These are phyloP conservation scores for Saturnispora ahearnii DNA, from an alignment of 805 yeast genomes.

Conservation along the genomic window DNA sequence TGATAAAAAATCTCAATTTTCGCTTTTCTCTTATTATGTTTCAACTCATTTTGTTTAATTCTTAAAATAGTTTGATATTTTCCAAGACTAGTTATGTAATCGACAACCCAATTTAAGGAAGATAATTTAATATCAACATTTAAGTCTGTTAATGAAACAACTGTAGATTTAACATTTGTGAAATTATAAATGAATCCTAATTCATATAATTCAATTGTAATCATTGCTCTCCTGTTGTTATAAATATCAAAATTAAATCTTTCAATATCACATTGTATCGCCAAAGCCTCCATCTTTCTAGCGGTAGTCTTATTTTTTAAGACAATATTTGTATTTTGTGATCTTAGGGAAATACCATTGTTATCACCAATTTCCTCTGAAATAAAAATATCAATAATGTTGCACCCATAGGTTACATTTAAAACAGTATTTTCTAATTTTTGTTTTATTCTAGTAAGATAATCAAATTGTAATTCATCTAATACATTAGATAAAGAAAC, in stretches of 20 bases:
- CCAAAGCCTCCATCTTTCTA: constrained; percentile 33
- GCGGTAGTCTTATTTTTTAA: constrained; percentile 23
- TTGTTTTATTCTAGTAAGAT: constrained; percentile 28
- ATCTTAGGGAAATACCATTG: constrained; percentile 3
- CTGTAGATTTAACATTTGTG: neutral
- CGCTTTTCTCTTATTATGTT: constrained; percentile 15
- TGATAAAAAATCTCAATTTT: constrained; percentile 34
- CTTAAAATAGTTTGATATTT: neutral
- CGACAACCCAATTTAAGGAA: constrained; percentile 3
- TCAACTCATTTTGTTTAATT: constrained; percentile 1
- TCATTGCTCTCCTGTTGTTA: constrained; percentile 1
- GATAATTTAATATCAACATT: constrained; percentile 1
- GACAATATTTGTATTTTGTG: neutral
- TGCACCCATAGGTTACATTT: constrained; percentile 1
- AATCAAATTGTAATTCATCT: constrained; percentile 57
- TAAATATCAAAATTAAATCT: constrained; percentile 2
- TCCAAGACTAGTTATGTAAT: neutral
- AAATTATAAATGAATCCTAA: neutral
- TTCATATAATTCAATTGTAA: neutral
- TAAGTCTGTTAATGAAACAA: neutral
- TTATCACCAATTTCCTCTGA: constrained; percentile 1
- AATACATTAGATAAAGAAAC: constrained; percentile 40
- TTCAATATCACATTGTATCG: constrained; percentile 13
- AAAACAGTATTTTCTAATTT: constrained; percentile 24
- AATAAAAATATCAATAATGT: constrained; percentile 5